Evolutionary conservation across 202 grass and related monocot genomes (phyloP).

Genomic region (Elaeis oleifera): DNA sequence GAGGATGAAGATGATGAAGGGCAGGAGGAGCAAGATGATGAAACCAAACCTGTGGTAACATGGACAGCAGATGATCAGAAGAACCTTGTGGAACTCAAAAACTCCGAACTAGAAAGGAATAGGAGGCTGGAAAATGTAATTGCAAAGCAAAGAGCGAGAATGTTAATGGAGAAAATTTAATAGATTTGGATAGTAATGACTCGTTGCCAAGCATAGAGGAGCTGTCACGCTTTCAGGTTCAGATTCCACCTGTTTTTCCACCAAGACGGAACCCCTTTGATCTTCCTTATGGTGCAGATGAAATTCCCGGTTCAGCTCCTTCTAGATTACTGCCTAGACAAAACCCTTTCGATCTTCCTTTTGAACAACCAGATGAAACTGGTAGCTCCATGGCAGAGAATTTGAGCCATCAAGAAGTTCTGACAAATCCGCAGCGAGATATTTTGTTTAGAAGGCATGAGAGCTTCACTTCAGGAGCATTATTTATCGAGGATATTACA

Average conservation of each 20-base stretch:
- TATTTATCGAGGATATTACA: slow-evolving; percentile 19
- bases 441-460: slow-evolving; percentile 63
- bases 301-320: slow-evolving; percentile 36
- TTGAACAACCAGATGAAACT: slow-evolving; percentile 35
- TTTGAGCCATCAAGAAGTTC: slow-evolving; percentile 25
- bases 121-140: slow-evolving; percentile 56
- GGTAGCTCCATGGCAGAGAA: slow-evolving; percentile 26
- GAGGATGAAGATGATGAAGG: slow-evolving; percentile 27
- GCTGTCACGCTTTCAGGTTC: slow-evolving; percentile 27
- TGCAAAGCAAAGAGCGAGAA: slow-evolving; percentile 51
- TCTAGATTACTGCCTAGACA: slow-evolving; percentile 53
- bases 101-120: slow-evolving; percentile 68
- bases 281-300: slow-evolving; percentile 8
- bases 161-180: slow-evolving; percentile 47
- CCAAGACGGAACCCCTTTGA: slow-evolving; percentile 24
- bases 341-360: slow-evolving; percentile 70
- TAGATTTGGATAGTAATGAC: slow-evolving; percentile 34
- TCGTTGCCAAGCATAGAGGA: slow-evolving; percentile 32
- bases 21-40: slow-evolving; percentile 16
- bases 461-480: slow-evolving; percentile 58
- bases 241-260: slow-evolving; percentile 41
- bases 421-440: slow-evolving; percentile 37
- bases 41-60: slow-evolving; percentile 9
- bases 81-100: slow-evolving; percentile 53
- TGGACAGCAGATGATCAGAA: slow-evolving; percentile 70